phyloP scores from a whole-genome alignment of 225 moss, liverwort and hornwort species.

The Straminergon stramineum region DNA sequence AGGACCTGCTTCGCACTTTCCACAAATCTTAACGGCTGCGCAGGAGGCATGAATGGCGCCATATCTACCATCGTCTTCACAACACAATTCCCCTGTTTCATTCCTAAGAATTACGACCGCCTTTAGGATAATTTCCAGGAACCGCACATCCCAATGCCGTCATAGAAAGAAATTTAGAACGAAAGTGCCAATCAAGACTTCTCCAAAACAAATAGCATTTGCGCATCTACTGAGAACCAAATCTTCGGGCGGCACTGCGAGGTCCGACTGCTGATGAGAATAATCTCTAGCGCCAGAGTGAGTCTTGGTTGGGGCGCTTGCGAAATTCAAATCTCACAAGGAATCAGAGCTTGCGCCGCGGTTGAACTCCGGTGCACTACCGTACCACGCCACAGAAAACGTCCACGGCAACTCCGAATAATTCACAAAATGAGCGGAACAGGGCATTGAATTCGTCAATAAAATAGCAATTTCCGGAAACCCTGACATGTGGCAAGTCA shows the following conservation, averaged over 20 bases:
- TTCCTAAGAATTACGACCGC: background rate
- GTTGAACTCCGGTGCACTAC: background rate
- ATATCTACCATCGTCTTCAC: background rate
- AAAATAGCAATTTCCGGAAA: background rate
- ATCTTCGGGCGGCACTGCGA: background rate
- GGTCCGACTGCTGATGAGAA: background rate
- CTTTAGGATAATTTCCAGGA: background rate
- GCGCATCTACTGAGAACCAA: background rate
- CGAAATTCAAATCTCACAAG: background rate
- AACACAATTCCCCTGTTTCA: background rate
- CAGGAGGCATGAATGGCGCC: background rate
- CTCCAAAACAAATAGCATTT: background rate
- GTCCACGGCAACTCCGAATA: background rate
- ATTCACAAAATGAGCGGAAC: background rate
- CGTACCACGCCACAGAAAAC: background rate
- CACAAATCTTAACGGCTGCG: background rate
- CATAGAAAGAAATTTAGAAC: background rate
- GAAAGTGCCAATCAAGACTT: background rate
- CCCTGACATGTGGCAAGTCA: background rate
- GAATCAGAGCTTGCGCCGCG: background rate
- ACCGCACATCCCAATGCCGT: background rate
- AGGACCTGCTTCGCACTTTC: slow-evolving; percentile 22
- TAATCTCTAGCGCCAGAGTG: background rate
- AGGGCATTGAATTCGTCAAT: background rate
- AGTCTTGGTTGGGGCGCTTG: background rate